Percentiles rank a stretch among this genome's conserved stretches.
phyloP scores from a whole-genome alignment of 169 alveolate genomes.

The Plasmodium cynomolgi region DNA sequence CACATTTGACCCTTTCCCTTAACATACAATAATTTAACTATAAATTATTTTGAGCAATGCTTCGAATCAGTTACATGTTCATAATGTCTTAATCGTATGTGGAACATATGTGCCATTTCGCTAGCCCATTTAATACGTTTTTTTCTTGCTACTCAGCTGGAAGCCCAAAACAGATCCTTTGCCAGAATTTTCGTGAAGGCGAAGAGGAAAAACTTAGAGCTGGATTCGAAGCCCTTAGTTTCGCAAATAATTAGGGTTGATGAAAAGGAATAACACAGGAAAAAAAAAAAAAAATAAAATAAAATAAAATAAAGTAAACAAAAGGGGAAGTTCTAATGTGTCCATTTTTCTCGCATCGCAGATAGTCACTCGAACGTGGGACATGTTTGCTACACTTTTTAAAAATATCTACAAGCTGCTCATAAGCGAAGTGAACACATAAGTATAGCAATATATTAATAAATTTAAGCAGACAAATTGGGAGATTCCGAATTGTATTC shows the following conservation, averaged over 20 bases:
- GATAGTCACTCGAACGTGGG: not conserved
- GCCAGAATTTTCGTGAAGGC: slow-evolving; percentile 56
- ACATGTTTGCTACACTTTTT: not conserved
- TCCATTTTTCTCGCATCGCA: not conserved
- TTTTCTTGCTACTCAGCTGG: slow-evolving; percentile 28
- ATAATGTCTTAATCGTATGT: not conserved
- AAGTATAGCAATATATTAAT: not conserved
- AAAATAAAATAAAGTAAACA: not conserved
- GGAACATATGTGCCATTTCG: not conserved
- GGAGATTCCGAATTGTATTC: not conserved
- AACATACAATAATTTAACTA: not conserved
- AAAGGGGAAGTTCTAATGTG: not conserved
- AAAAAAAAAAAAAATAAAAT: not conserved
- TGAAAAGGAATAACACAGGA: slow-evolving; percentile 35
- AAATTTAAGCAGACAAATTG: not conserved
- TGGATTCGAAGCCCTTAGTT: slow-evolving; percentile 52
- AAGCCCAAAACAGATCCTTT: slow-evolving; percentile 75
- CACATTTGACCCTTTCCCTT: not conserved
- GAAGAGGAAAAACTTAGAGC: slow-evolving; percentile 63
- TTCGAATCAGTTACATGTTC: not conserved
- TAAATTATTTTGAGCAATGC: not conserved
- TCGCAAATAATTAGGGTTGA: slow-evolving; percentile 67
- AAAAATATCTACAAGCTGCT: not conserved
- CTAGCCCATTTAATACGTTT: not conserved
- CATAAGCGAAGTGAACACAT: not conserved